Evolutionary conservation across 2,329 filamentous ascomycete species (phyloP), one percentile per base, ranked within the genome.

Genomic region (Fusarium haematococcum): DNA sequence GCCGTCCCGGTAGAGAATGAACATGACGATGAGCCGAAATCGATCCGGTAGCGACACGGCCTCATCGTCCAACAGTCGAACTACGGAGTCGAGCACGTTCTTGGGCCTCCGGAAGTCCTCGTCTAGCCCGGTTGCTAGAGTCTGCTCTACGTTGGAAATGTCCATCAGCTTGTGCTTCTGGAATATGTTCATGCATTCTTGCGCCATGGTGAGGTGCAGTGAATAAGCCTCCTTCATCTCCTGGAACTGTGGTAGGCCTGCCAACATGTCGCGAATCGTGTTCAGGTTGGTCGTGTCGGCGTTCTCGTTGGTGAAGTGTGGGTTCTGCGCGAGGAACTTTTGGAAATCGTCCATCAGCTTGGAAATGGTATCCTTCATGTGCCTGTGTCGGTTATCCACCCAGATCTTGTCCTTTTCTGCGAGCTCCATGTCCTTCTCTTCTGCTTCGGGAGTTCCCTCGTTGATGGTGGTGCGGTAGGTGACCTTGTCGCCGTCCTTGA

Each of bases 341-440:
- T 95, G 92, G 80, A 99, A 98, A 81, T 98, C 96, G 66, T 91
- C 90, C 88, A 96, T 97, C 70, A 99, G 87, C 83, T 96, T 97
- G 80, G 96, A 94, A 78, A 98, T 95, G 4, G 97, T 97, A 81
- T 98, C 95, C 82, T 97, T 98, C 97, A 99, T 99, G 83, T 99
- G 97, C 62, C 91, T 90, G 84, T 99, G 97, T 64, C 97, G 90
- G 80, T 98, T 98, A 70, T 97, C 94, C 27, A 97, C 92, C 97
- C 97, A 99, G 56, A 99, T 94, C 80, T 92, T 93, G 84, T 99
- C 97, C 78, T 94, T 93, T 75, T 99, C 97, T 35, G 89, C 88
- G 58, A 99, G 93, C 78, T 98, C 95, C 88, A 98, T 93, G 52
- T 98, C 95, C 81, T 97, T 98, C 69, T 94, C 90, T 81, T 97